Conservation (phyloP, 75 land plant genomes). For the Picea sitchensis region DNA sequence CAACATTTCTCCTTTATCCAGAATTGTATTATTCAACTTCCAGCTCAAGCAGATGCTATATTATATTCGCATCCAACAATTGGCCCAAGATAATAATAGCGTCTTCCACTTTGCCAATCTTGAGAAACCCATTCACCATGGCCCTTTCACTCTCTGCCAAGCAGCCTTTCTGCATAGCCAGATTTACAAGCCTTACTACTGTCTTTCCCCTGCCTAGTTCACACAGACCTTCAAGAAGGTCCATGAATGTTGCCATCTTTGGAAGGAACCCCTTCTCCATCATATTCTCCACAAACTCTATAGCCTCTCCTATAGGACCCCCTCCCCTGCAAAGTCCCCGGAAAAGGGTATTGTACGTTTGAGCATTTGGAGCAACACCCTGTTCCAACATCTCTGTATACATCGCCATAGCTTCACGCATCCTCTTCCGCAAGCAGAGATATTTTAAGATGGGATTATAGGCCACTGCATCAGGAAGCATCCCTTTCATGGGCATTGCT, state of each 20-base stretch:
- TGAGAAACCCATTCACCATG: slow-evolving; percentile 42
- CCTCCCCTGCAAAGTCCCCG: slow-evolving; percentile 58
- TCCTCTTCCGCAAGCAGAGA: slow-evolving; percentile 35
- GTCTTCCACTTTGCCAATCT: slow-evolving; percentile 51
- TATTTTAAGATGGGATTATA: slow-evolving; percentile 63
- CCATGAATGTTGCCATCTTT: slow-evolving; percentile 43
- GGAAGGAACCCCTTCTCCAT: slow-evolving; percentile 42
- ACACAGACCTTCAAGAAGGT: slow-evolving; percentile 53
- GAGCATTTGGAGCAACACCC: slow-evolving; percentile 31
- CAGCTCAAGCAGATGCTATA: not conserved
- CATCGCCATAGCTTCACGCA: slow-evolving; percentile 45
- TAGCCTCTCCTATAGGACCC: slow-evolving; percentile 65
- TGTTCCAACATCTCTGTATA: slow-evolving; percentile 63
- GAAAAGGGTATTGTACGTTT: slow-evolving; percentile 51
- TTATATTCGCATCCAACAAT: slow-evolving; percentile 16
- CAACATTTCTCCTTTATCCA: not conserved
- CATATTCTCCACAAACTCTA: slow-evolving; percentile 56
- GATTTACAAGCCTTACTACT: slow-evolving; percentile 30
- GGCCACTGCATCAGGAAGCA: slow-evolving; percentile 42
- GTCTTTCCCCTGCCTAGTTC: slow-evolving; percentile 48
- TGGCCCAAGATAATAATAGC: slow-evolving; percentile 35
- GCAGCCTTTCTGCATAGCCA: slow-evolving; percentile 36
- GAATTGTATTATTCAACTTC: slow-evolving; percentile 11
- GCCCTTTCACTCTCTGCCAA: slow-evolving; percentile 32
- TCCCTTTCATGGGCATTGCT: slow-evolving; percentile 38